Evolutionary conservation across 768 basidiomycete genomes (phyloP).

Genomic region (Candolleomyces aberdarensis): DNA sequence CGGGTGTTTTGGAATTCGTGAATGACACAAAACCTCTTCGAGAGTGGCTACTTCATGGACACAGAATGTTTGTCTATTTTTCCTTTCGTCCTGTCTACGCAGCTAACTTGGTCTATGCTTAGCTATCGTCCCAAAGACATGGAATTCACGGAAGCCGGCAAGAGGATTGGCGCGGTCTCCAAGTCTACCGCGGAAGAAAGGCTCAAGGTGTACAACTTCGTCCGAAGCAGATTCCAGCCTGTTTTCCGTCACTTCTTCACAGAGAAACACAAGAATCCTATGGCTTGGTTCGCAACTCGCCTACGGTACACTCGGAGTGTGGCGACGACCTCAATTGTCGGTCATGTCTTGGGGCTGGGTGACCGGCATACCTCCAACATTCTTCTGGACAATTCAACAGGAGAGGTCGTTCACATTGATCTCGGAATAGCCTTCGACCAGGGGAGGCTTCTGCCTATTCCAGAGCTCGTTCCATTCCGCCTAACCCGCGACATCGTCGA

Average conservation of each 20-base stretch:
- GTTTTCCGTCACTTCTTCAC: slow-evolving; percentile 96
- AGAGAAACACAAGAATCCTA: slow-evolving; percentile 83
- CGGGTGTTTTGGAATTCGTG: slow-evolving; percentile 92
- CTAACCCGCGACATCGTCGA: slow-evolving; percentile 94
- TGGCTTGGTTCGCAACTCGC: slow-evolving; percentile 89
- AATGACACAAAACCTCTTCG: slow-evolving; percentile 66
- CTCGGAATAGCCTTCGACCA: slow-evolving; percentile 96
- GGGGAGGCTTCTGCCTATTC: slow-evolving; percentile 77
- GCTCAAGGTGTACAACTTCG: slow-evolving; percentile 29
- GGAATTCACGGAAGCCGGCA: slow-evolving; percentile 20
- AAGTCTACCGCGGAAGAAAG: slow-evolving; percentile 28
- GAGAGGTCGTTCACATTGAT: slow-evolving; percentile 94
- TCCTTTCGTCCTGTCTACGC: neutral
- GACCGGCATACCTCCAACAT: slow-evolving; percentile 94
- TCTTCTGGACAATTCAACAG: slow-evolving; percentile 74
- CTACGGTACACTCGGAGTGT: slow-evolving; percentile 89
- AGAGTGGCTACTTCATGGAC: slow-evolving; percentile 61
- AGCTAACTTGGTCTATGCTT: neutral
- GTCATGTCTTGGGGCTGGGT: slow-evolving; percentile 87
- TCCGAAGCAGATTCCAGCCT: slow-evolving; percentile 57
- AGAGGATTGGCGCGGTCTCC: slow-evolving; percentile 8
- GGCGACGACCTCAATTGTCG: slow-evolving; percentile 91
- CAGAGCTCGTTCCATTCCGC: slow-evolving; percentile 92
- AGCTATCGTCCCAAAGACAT: slow-evolving; percentile 71
- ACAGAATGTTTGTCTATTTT: slow-evolving; percentile 45